Evolutionary conservation across 768 basidiomycete genomes (phyloP), one percentile per base, ranked within the genome.

Genomic region (Trametes coccinea): DNA sequence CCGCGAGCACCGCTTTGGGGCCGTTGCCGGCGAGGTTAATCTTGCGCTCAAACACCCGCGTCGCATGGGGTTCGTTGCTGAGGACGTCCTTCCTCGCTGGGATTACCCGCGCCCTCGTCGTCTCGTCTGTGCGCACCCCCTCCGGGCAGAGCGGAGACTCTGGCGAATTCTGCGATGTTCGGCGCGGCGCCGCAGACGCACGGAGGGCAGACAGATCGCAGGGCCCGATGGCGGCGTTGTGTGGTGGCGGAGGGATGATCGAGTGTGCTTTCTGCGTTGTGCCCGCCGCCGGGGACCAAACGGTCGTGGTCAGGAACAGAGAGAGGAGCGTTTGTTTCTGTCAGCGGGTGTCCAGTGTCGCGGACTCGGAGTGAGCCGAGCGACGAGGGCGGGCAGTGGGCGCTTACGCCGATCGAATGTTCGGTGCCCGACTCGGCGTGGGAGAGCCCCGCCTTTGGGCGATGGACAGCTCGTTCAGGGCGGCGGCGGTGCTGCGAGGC

Each of bases 381-480:
- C 9, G 39, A 29, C 30, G 46, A 13, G 49, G 43, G 41, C 57
- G 49, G 16, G 8, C 22, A 43, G 11, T 5, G 22, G 17, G 47
- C 54, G 41, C 54, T 41, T 30, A 34, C 27, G 17, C 30, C 43
- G 47, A 48, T 58, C 56, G 56, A 58, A 48, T 43, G 37, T 37
- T 53, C 17, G 17, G 14, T 34, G 34, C 5, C 22, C 51, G 51
- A 29, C 13, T 10, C 22, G 44, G 48, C 31, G 4, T 44, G 40
- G 43, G 14, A 43, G 29, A 16, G 17, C 10, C 27, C 17, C 41
- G 27, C 16, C 13, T 10, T 56, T 37, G 14, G 5, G 29, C 41
- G 41, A 41, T 13, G 52, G 40, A 27, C 14, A 3, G 52, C 53
- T 14, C 13, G 11, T 43, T 10, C 41, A 34, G 33, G 55, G 31